phyloP scores from a whole-genome alignment of 208 protist species.

The Trypanosoma brucei region DNA sequence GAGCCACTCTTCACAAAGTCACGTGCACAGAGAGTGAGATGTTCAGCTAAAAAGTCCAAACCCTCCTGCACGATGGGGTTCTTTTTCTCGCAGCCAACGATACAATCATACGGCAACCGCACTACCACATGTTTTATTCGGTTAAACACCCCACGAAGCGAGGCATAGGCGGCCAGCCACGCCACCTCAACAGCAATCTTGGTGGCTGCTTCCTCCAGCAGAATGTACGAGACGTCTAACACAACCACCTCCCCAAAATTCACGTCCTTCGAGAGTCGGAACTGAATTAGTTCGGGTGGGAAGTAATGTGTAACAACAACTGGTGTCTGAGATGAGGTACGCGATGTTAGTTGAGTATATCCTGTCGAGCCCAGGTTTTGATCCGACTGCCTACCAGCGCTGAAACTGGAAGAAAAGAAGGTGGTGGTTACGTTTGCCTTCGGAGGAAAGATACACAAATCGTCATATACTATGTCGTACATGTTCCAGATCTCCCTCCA shows the following conservation, averaged over 20 bases:
- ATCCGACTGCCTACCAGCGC: background rate
- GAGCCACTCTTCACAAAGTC: conserved; percentile 12
- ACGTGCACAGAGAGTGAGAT: conserved; percentile 30
- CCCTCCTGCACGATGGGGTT: conserved; percentile 25
- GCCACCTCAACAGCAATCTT: conserved; percentile 45
- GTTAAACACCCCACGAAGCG: conserved; percentile 33
- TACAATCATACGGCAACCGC: conserved; percentile 43
- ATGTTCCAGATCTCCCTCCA: conserved; percentile 88
- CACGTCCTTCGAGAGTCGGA: background rate
- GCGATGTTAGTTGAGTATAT: conserved; percentile 31
- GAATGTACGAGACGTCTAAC: conserved; percentile 47
- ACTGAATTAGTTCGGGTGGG: background rate
- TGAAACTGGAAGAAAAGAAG: conserved; percentile 1
- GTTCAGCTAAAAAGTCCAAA: conserved; percentile 60
- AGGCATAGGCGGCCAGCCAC: conserved; percentile 56
- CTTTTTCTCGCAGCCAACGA: background rate
- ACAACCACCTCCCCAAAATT: conserved; percentile 27
- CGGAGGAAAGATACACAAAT: conserved; percentile 53
- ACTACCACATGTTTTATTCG: conserved; percentile 42
- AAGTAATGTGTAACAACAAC: conserved; percentile 71
- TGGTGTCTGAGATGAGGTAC: conserved; percentile 23
- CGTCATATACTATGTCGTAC: conserved; percentile 82
- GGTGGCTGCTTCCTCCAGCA: conserved; percentile 21
- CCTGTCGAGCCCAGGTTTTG: background rate
- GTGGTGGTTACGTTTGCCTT: background rate